phyloP scores from a whole-genome alignment of 495 filamentous ascomycete genomes.

The Thermochaetoides thermophila region DNA sequence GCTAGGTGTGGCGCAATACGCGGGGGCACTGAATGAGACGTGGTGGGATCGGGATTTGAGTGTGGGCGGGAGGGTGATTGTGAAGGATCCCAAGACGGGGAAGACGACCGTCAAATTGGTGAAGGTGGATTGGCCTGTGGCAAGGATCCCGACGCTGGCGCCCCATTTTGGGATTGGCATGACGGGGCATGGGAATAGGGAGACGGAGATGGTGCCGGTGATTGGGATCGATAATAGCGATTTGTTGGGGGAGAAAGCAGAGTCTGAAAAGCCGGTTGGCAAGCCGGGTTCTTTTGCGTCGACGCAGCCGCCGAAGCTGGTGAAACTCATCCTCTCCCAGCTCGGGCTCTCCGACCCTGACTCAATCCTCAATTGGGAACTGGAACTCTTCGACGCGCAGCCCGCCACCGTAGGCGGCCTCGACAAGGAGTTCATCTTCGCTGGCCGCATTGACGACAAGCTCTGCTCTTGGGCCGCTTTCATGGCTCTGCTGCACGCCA shows the following conservation, averaged over 20 bases:
- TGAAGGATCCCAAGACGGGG: constrained; percentile 53
- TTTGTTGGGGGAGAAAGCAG: constrained; percentile 16
- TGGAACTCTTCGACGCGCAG: constrained; percentile 90
- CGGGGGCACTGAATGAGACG: constrained; percentile 66
- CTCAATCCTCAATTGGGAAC: constrained; percentile 85
- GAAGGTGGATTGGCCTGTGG: constrained; percentile 86
- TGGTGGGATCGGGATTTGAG: constrained; percentile 94
- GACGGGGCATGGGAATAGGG: constrained; percentile 63
- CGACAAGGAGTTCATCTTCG: constrained; percentile 89
- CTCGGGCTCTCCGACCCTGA: constrained; percentile 52
- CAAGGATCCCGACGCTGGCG: constrained; percentile 80
- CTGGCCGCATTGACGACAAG: constrained; percentile 90
- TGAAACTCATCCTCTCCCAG: constrained; percentile 64
- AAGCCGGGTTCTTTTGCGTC: constrained; percentile 48
- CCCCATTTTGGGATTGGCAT: constrained; percentile 82
- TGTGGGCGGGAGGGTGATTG: constrained; percentile 75
- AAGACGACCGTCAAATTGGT: constrained; percentile 76
- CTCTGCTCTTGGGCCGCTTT: constrained; percentile 88
- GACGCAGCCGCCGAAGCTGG: constrained; percentile 71
- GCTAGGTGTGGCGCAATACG: constrained; percentile 85
- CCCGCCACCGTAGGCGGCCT: constrained; percentile 73
- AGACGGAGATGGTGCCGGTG: constrained; percentile 90
- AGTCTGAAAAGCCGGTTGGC: constrained; percentile 20
- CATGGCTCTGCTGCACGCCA: constrained; percentile 63
- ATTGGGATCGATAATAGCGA: constrained; percentile 75